Evolutionary conservation across 1,139 yeast genomes (phyloP).

Genomic region (Chernovozyma aurita): DNA sequence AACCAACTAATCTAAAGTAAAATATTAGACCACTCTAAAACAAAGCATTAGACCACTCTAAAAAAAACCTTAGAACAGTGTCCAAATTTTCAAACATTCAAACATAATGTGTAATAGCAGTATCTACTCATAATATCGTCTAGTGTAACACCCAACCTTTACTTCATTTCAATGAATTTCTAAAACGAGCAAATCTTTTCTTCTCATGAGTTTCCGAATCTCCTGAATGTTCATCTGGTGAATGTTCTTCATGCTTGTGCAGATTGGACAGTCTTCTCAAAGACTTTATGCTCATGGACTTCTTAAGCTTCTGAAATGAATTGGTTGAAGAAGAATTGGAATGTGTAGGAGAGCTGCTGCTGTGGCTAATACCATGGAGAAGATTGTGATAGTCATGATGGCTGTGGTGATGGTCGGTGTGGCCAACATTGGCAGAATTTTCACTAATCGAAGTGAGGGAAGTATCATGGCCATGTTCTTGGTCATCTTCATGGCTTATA

Average conservation of each 20-base stretch:
- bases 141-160: too few relatives aligned
- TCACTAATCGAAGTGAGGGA: too few relatives aligned
- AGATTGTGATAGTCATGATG: not conserved
- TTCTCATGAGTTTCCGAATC: constrained; percentile 1
- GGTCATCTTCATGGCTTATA: not conserved
- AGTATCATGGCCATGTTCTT: too few relatives aligned
- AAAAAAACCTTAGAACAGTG: too few relatives aligned
- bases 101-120: too few relatives aligned
- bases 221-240: not conserved
- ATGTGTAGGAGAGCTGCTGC: not conserved
- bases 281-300: constrained; percentile 2
- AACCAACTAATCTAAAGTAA: too few relatives aligned
- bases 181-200: constrained; percentile 3
- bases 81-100: too few relatives aligned
- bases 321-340: not conserved
- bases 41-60: too few relatives aligned
- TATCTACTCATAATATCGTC: too few relatives aligned
- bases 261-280: not conserved
- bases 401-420: not conserved
- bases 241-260: not conserved
- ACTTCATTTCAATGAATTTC: constrained; percentile 2
- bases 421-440: not conserved
- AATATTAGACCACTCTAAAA: too few relatives aligned
- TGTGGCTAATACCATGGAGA: not conserved
- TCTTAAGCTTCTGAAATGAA: constrained; percentile 3